Evolutionary conservation across 805 yeast genomes (phyloP), one percentile per base, ranked within the genome.

Genomic region (Lipomyces mesembrius): DNA sequence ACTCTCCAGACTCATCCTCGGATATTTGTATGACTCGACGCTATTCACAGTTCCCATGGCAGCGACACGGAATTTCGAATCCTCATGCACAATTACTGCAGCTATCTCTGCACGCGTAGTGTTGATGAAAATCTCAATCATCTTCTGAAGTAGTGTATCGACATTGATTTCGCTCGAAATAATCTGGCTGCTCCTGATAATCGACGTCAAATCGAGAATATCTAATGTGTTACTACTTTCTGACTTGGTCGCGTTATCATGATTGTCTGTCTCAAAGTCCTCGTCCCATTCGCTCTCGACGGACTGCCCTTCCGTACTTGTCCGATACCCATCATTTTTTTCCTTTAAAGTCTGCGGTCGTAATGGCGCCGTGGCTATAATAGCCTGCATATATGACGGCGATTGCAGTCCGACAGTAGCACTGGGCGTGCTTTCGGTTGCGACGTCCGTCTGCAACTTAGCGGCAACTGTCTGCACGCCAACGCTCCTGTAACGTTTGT

Each of bases 131-230:
- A 71, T 66, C 59, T 66, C 70, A 54, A 70, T 68, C 69, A 71
- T 68, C 59, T 69, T 70, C 20, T 57, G 52, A 3, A 70, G 53
- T 32, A 71, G 53, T 4, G 63, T 69, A 17, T 68, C 71, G 49
- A 71, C 63, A 32, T 71, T 66, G 37, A 71, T 69, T 63, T 71
- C 74, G 46, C 73, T 71, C 22, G 74, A 67, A 6, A 71, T 61
- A 14, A 68, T 62, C 34, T 71, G 74, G 37, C 73, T 59, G 53
- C 71, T 68, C 61, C 63, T 66, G 52, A 71, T 71, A 25, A 71
- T 65, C 34, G 74, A 71, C 32, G 69, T 65, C 59, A 71, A 51
- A 59, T 71, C 74, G 17, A 71, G 63, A 32, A 71, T 69, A 43
- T 71, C 74, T 12, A 71, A 60, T 9, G 74, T 66, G 35, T 22